A percentile compares a stretch with the other conserved stretches of the same genome.
Evolutionary conservation across 768 basidiomycete genomes (phyloP).

Genomic region (Psilocybe sp.): DNA sequence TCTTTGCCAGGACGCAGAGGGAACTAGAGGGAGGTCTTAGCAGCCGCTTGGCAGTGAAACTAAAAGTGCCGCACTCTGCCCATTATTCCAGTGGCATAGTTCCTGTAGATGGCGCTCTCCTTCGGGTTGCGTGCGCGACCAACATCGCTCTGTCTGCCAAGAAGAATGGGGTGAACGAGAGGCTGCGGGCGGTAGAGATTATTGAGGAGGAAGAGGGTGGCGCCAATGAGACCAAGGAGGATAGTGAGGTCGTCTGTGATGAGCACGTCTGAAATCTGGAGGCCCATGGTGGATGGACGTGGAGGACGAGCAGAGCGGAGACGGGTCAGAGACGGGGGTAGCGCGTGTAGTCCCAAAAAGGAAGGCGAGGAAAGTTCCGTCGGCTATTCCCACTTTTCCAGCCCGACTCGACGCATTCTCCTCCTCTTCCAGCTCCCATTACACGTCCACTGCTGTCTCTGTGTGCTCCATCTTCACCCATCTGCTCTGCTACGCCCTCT

Average conservation of each 20-base stretch:
- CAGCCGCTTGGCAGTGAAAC: slow-evolving; percentile 9
- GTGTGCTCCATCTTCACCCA: too few species aligned
- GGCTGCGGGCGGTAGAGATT: slow-evolving; percentile 80
- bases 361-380: neutral
- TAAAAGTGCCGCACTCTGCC: slow-evolving; percentile 57
- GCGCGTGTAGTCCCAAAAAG: neutral
- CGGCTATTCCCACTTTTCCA: neutral
- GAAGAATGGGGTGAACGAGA: slow-evolving; percentile 89
- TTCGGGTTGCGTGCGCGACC: slow-evolving; percentile 74
- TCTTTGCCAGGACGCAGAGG: slow-evolving; percentile 72
- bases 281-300: slow-evolving; percentile 19
- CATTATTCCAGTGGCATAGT: slow-evolving; percentile 83
- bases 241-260: slow-evolving; percentile 80
- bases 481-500: too few species aligned
- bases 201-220: slow-evolving; percentile 72
- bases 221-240: slow-evolving; percentile 70
- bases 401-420: neutral
- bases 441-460: neutral
- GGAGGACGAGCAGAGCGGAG: slow-evolving; percentile 6
- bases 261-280: slow-evolving; percentile 53
- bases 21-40: slow-evolving; percentile 45
- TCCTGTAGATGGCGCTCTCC: slow-evolving; percentile 88
- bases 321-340: neutral
- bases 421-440: neutral
- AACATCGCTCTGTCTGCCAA: slow-evolving; percentile 90